These are phyloP conservation scores for Lasiosphaeria hispida DNA, from an alignment of 495 filamentous ascomycete genomes.

Conservation along the genomic window DNA sequence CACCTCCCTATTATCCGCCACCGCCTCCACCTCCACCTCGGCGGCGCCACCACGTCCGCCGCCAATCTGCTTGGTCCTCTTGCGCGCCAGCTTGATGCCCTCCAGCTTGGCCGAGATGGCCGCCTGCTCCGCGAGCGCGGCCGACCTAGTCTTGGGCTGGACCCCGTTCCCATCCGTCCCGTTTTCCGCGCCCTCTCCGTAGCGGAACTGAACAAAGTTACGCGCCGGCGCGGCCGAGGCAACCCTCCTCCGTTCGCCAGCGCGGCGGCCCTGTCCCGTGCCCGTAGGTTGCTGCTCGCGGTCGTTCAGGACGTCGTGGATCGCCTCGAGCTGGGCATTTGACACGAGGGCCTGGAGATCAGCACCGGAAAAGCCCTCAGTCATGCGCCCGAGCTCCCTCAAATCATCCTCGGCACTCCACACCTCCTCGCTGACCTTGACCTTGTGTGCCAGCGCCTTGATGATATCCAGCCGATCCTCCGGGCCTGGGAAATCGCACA, in stretches of 20 bases:
- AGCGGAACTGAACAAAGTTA: slow-evolving; percentile 80
- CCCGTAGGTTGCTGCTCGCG: slow-evolving; percentile 32
- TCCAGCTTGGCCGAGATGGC: slow-evolving; percentile 72
- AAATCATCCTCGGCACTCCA: slow-evolving; percentile 50
- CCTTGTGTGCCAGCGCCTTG: slow-evolving; percentile 71
- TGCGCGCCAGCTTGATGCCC: slow-evolving; percentile 65
- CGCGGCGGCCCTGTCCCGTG: background rate
- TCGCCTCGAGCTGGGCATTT: slow-evolving; percentile 94
- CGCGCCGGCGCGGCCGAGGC: slow-evolving; percentile 31
- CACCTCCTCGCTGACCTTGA: slow-evolving; percentile 64
- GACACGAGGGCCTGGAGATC: slow-evolving; percentile 94
- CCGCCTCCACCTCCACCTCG: slow-evolving; percentile 19
- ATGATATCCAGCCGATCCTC: slow-evolving; percentile 88
- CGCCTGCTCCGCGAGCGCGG: slow-evolving; percentile 64
- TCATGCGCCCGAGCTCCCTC: slow-evolving; percentile 66
- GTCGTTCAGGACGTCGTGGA: slow-evolving; percentile 84
- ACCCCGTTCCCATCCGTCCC: slow-evolving; percentile 36
- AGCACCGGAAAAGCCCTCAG: slow-evolving; percentile 91
- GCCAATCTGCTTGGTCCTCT: slow-evolving; percentile 54
- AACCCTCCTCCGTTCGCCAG: background rate
- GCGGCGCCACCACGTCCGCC: slow-evolving; percentile 41
- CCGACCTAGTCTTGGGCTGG: slow-evolving; percentile 28
- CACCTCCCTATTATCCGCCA: slow-evolving; percentile 59
- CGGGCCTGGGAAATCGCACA: slow-evolving; percentile 80
- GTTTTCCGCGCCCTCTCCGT: slow-evolving; percentile 56